Evolutionary conservation across 1,139 yeast species (phyloP), one percentile per base, ranked within the genome.

Genomic region (Hemisphaericaspora xylanilytica): DNA sequence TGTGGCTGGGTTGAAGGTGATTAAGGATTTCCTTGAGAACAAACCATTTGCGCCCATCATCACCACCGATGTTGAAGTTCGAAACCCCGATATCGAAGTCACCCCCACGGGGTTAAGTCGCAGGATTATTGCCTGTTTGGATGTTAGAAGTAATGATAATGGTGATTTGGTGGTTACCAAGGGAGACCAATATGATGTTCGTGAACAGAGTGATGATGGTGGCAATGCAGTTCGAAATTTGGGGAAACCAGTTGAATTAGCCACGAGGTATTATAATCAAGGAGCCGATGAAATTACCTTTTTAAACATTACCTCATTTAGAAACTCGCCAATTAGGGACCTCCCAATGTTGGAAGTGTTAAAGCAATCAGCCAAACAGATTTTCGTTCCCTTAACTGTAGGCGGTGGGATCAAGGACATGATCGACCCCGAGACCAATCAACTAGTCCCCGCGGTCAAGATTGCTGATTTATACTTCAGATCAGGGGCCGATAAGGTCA

Each of bases 281-380:
- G 98, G 98, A 15, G 97, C 98, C 0, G 98, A 92, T 58, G 98
- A 92, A 61, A 82, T 92, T 27, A 90, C 97, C 0, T 92, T 92
- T 53, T 73, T 92, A 50, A 92, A 92, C 58, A 92, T 92, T 50
- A 92, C 98, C 0, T 88, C 97, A 3, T 92, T 92, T 67, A 76
- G 97, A 58, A 88, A 90, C 61, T 86, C 95, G 14, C 98, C 98
- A 2, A 62, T 90, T 37, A 79, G 75, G 46, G 98, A 92, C 58
- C 80, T 90, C 39, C 98, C 98, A 21, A 92, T 92, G 98, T 70
- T 92, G 42, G 87, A 89, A 54, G 97, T 92, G 2, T 72, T 92
- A 50, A 79, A 76, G 45, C 69, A 71, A 44, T 86, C 97, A 0
- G 95, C 96, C 8, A 85, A 85, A 60, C 82, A 94, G 0, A 86